Base-by-base conservation (phyloP, 1,284 basidiomycete genomes). In the Apiotrichum montevideense region DNA sequence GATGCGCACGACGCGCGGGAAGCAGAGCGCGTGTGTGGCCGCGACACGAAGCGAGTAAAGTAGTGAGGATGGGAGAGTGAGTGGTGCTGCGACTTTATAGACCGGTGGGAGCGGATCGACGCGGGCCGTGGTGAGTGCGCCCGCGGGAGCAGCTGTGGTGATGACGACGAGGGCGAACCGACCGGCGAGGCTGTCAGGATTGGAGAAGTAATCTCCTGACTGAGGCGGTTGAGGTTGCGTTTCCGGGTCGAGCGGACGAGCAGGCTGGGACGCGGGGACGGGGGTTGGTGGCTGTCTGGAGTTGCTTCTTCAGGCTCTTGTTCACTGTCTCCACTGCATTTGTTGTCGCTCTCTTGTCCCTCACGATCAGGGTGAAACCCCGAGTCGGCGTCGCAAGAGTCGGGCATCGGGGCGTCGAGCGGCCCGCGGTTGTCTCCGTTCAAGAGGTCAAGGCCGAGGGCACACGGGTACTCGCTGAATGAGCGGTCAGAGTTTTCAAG, bases 201-300 rank as follows among this genome's bases (percentile, higher is more conserved):
- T 3, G 29, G 10, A 33, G 45, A 35, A 32, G 9, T 10, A 34
- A 46, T 14, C 8, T 48, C 35, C 35, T 15, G 35, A 35, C 35
- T 48, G 14, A 48, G 46, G 15, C 46, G 46, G n/a, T 48, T 48
- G 35, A 35, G 46, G 46, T 46, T 35, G 45, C 45, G 45, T 21
- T 46, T 33, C 32, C 46, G 34, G 2, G 46, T 39, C 14, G 46
- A 48, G 14, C 34, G 46, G 11, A 33, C 33, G 45, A 46, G 45
- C 21, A 21, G 21, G 21, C 21, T n/a, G 45, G 45, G 29, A 4
- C 13, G 45, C 10, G 29, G 13, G 6, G 15, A 4, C 7, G 44
- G 44, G 3, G 11, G 13, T 39, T 9, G 37, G 13, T 32, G 43
- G 29, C 9, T 29, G 21, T 21, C 21, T 21, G 21, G 37, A 39